Base-by-base conservation (phyloP, 2,329 filamentous ascomycete species). In the Ceratocystis destructans region DNA sequence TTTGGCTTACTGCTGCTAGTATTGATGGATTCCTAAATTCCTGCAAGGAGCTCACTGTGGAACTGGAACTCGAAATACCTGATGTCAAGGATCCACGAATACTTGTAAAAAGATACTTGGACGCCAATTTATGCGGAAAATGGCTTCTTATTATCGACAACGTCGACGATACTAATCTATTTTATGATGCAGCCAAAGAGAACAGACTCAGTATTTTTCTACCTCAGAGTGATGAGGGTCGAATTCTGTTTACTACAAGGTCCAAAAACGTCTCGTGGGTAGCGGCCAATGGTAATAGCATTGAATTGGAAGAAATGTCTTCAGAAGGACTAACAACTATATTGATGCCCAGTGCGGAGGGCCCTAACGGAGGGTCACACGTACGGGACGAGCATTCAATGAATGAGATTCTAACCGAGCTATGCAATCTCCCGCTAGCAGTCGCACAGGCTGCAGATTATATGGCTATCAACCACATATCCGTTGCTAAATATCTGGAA, bases 71-170 rank as follows among this genome's bases (percentile, higher is more conserved):
- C 22, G 33, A 48, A 15, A n/a, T 5, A 15, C 3, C 2, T 1
- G 50, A 28, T 5, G 8, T 0, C 6, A 2, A 55, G 5, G 50
- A 55, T 20, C 5, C 55, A 20, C 70, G 68, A 59, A 61, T 62
- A n/a, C 17, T 62, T 0, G 57, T 71, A 1, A 65, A 61, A 28
- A 20, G 45, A 3, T 53, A 70, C 31, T 64, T 73, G 0, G 70
- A 69, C 65, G 69, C 67, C 1, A 59, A 69, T n/a, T 22, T 46
- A 1, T 66, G 70, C 0, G 70, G 70, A 1, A 67, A 62, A 3
- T 73, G 72, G 71, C 65, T 73, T 31, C 67, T 73, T 0, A 57
- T 72, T 8, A 8, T 72, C 5, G 72, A 73, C 37, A 72, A 71
- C 20, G 70, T 70, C 5, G 70, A 72, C 48, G 70, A 72, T 45